Percentiles rank a stretch among this genome's conserved stretches.
These are phyloP conservation scores for Oryza meyeriana DNA, from an alignment of 176 grass and related monocot genomes.

Conservation along the genomic window DNA sequence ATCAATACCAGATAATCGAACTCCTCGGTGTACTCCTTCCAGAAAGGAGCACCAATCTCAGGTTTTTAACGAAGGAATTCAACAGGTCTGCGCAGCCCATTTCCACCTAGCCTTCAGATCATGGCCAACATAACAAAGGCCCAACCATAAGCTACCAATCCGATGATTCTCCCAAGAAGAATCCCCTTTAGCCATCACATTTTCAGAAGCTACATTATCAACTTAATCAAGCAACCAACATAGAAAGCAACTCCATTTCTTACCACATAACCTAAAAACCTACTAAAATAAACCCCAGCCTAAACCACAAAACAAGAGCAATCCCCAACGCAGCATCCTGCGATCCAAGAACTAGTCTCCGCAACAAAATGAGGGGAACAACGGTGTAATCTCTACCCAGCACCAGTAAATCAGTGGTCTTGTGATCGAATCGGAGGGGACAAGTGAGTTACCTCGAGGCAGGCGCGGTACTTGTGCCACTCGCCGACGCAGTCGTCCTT, in stretches of 20 bases:
- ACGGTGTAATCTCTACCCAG: neutral
- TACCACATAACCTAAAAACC: neutral
- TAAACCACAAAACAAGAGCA: neutral
- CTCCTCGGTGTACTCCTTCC: neutral
- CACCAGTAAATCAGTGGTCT: neutral
- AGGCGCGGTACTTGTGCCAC: slow-evolving; percentile 79
- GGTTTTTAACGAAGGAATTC: neutral
- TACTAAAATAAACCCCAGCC: neutral
- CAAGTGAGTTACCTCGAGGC: slow-evolving; percentile 49
- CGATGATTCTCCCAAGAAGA: neutral
- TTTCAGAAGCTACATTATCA: neutral
- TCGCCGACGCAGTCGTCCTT: slow-evolving; percentile 73
- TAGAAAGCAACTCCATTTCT: neutral
- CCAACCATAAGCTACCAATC: neutral
- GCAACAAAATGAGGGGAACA: neutral
- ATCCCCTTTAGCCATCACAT: neutral
- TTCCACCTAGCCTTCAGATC: neutral
- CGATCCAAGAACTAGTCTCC: neutral
- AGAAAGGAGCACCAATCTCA: neutral
- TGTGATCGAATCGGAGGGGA: neutral
- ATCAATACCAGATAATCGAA: neutral
- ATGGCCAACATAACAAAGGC: neutral
- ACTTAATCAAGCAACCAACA: neutral
- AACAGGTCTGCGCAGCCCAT: neutral
- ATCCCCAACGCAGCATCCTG: neutral